Percentiles rank a stretch among this genome's conserved stretches.
phyloP scores from a whole-genome alignment of 2,329 filamentous ascomycete species.

The Pseudogymnoascus sp. region DNA sequence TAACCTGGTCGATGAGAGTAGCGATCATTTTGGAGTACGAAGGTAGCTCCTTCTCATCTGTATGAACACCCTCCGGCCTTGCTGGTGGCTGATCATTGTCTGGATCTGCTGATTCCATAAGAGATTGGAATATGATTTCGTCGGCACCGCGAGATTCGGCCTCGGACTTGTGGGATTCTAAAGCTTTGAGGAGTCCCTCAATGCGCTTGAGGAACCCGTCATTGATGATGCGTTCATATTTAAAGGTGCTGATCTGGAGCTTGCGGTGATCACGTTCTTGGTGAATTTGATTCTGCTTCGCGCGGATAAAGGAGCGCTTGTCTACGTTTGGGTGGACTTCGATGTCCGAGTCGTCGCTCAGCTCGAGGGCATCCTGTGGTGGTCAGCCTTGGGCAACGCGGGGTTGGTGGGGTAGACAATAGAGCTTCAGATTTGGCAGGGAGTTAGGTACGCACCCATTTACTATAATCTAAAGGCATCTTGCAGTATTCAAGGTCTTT shows the following conservation, averaged over 20 bases:
- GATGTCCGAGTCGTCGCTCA: conserved; percentile 95
- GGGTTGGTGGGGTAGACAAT: conserved; percentile 20
- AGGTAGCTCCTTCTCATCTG: conserved; percentile 62
- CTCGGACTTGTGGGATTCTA: conserved; percentile 66
- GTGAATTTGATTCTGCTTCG: conserved; percentile 96
- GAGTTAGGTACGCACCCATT: conserved; percentile 36
- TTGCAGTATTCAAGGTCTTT: conserved; percentile 15
- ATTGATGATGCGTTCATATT: conserved; percentile 90
- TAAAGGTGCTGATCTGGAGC: conserved; percentile 80
- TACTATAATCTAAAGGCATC: conserved; percentile 58
- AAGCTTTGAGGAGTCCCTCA: conserved; percentile 63
- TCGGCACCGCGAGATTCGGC: conserved; percentile 60
- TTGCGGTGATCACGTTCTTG: conserved; percentile 78
- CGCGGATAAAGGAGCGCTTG: conserved; percentile 95
- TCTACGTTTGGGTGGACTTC: conserved; percentile 99
- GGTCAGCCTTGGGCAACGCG: conserved; percentile 27
- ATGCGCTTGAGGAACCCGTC: conserved; percentile 83
- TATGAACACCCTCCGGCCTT: conserved; percentile 71
- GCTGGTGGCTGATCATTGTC: conserved; percentile 68
- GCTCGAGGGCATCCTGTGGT: conserved; percentile 73
- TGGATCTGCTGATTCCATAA: conserved; percentile 73
- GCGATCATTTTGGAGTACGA: conserved; percentile 98
- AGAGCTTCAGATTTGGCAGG: not conserved
- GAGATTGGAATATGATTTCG: conserved; percentile 78
- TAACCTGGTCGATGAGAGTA: conserved; percentile 89